phyloP scores from a whole-genome alignment of 768 basidiomycete genomes.

The Clathrus columnatus region DNA sequence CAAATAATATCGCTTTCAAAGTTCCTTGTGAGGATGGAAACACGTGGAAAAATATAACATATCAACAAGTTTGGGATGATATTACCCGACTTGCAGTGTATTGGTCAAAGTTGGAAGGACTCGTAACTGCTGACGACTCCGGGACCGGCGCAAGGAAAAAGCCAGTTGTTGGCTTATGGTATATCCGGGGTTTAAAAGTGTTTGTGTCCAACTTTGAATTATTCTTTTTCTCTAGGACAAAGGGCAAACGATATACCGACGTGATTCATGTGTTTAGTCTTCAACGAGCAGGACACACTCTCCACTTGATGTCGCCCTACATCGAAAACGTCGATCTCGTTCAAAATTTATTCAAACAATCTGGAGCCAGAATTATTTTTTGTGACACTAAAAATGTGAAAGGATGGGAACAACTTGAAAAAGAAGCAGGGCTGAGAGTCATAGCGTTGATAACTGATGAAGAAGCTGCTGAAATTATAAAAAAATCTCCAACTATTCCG shows the following conservation, averaged over 20 bases:
- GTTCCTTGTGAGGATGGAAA: not conserved
- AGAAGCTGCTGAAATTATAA: too few relatives aligned
- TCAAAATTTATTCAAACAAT: not conserved
- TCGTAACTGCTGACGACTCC: too few relatives aligned
- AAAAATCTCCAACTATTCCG: too few relatives aligned
- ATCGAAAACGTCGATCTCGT: not conserved
- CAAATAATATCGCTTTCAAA: not conserved
- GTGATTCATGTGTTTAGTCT: not conserved
- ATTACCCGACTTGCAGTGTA: not conserved
- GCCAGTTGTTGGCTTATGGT: not conserved
- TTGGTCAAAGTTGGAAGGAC: not conserved
- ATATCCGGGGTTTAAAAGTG: too few relatives aligned
- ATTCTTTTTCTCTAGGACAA: not conserved
- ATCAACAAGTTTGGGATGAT: not conserved
- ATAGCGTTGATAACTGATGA: not conserved
- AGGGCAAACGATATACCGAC: not conserved
- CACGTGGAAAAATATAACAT: not conserved
- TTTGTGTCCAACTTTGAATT: not conserved
- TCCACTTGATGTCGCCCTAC: not conserved
- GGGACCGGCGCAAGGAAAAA: not conserved
- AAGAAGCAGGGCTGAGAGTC: not conserved
- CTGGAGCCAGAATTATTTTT: not conserved
- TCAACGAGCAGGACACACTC: not conserved
- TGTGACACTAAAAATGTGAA: not conserved
- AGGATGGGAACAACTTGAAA: not conserved